Percentiles rank a stretch among this genome's conserved stretches.
Evolutionary conservation across 1,139 yeast genomes (phyloP).

Genomic region (Saccharomycopsis crataegensis): DNA sequence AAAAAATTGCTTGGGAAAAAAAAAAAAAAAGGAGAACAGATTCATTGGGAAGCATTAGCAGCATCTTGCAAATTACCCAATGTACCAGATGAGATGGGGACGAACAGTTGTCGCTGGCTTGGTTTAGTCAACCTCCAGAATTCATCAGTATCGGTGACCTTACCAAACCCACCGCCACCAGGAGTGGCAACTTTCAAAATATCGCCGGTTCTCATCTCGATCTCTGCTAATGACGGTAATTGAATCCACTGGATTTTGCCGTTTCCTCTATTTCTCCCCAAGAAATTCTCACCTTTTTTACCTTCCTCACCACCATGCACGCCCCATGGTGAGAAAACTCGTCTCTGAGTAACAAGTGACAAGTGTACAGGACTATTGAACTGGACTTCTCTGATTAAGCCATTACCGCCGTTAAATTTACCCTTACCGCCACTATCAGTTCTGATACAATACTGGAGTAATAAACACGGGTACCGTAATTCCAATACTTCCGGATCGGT

Average conservation of each 20-base stretch:
- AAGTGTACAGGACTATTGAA: conserved; percentile 49
- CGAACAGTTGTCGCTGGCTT: conserved; percentile 16
- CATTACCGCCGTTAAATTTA: conserved; percentile 49
- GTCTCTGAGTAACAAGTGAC: conserved; percentile 53
- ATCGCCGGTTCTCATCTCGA: conserved; percentile 50
- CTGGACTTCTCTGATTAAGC: conserved; percentile 54
- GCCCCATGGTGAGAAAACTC: conserved; percentile 55
- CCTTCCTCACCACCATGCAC: conserved; percentile 55
- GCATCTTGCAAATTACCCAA: conserved; percentile 27
- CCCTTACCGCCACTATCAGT: conserved; percentile 53
- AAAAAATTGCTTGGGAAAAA: too few relatives aligned
- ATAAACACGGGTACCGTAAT: conserved; percentile 55
- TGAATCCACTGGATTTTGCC: conserved; percentile 6
- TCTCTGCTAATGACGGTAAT: conserved; percentile 46
- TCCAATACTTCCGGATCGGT: conserved; percentile 64
- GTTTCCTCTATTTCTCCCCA: conserved; percentile 24
- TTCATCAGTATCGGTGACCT: conserved; percentile 23
- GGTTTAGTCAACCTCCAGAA: conserved; percentile 24
- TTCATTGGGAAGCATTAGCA: conserved; percentile 28
- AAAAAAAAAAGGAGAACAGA: background rate
- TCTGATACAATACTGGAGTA: conserved; percentile 47
- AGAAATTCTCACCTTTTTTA: conserved; percentile 48
- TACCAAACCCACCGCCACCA: conserved; percentile 49
- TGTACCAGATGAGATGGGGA: conserved; percentile 28
- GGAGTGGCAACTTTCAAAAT: conserved; percentile 45